A percentile compares a stretch with the other conserved stretches of the same genome.
phyloP scores from a whole-genome alignment of 805 yeast genomes.

The Saturnispora halmiae region DNA sequence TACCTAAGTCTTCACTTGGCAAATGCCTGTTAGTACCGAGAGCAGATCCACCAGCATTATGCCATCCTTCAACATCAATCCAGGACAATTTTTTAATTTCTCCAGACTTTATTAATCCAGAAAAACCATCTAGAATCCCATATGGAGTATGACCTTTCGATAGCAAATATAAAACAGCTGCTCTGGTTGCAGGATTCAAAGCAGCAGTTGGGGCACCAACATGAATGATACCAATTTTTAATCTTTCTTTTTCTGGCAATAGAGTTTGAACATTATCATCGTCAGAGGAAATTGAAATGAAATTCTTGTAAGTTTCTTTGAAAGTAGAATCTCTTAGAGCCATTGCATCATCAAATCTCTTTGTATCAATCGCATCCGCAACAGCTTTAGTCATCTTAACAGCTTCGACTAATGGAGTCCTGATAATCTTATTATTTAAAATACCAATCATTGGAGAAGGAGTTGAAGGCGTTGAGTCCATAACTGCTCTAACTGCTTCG shows the following conservation, averaged over 20 bases:
- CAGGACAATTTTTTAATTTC: slow-evolving; percentile 66
- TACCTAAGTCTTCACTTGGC: slow-evolving; percentile 79
- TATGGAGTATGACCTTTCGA: slow-evolving; percentile 84
- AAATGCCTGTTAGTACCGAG: slow-evolving; percentile 90
- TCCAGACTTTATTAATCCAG: slow-evolving; percentile 86
- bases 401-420: slow-evolving; percentile 83
- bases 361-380: slow-evolving; percentile 72
- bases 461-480: slow-evolving; percentile 77
- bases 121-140: slow-evolving; percentile 89
- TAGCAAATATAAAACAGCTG: slow-evolving; percentile 84
- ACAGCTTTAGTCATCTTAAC: slow-evolving; percentile 82
- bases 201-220: slow-evolving; percentile 99
- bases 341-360: slow-evolving; percentile 84
- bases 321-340: slow-evolving; percentile 80
- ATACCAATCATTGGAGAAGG: slow-evolving; percentile 95
- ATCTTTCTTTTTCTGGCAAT: slow-evolving; percentile 49
- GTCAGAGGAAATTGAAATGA: slow-evolving; percentile 59
- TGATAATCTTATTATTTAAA: slow-evolving; percentile 74
- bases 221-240: slow-evolving; percentile 76
- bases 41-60: slow-evolving; percentile 86
- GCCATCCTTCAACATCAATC: slow-evolving; percentile 86
- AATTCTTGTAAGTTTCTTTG: slow-evolving; percentile 68
- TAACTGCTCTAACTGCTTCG: slow-evolving; percentile 90
- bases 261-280: slow-evolving; percentile 49
- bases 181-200: slow-evolving; percentile 82